Evolutionary conservation across 192 early-diverging fungal genomes (phyloP), one percentile per base, ranked within the genome.

Genomic region (Thamnidium elegans): DNA sequence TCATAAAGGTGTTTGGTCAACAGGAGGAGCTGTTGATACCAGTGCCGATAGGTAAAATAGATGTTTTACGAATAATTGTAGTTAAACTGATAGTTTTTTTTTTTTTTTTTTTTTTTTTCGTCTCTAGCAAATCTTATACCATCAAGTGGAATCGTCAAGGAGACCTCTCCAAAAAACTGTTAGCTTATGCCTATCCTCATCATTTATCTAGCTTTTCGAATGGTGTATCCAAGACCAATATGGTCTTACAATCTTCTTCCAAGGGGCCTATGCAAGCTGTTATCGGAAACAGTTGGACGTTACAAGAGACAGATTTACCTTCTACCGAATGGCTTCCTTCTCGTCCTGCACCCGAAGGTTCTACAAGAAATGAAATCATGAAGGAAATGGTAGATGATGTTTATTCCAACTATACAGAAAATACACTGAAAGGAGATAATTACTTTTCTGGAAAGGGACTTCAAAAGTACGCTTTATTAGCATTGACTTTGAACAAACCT

Each of bases 371-470:
- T 26, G 69, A 70, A 10, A 75, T 75, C 36, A 48, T 75, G 20
- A 9, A 55, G 7, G 17, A 11, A 46, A 30, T 75, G 15, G 61
- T 44, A 30, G 21, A 59, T 3, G 74, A 75, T 34, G 58, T 67
- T 9, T 17, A 48, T 43, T 26, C 54, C 19, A 46, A 75, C 20
- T 67, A 71, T 65, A 51, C 56, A 3, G 3, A 34, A 7, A 50
- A 75, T 23, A 75, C 74, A 14, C 20, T 66, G 11, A 59, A 69
- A n/a, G 50, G 17, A 10, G 69, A 70, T 42, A 75, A 71, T 21
- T 75, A 75, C 47, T 75, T 75, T 31, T 75, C 74, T 17, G 74
- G 74, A 59, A 75, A 75, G 42, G 74, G 56, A 4, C 39, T 75
- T 13, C 74, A 75, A 46, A 75, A 75, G 30, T 67, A 62, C 55